Conservation (phyloP, 148 eudicot species). For the Rhododendron simsii region DNA sequence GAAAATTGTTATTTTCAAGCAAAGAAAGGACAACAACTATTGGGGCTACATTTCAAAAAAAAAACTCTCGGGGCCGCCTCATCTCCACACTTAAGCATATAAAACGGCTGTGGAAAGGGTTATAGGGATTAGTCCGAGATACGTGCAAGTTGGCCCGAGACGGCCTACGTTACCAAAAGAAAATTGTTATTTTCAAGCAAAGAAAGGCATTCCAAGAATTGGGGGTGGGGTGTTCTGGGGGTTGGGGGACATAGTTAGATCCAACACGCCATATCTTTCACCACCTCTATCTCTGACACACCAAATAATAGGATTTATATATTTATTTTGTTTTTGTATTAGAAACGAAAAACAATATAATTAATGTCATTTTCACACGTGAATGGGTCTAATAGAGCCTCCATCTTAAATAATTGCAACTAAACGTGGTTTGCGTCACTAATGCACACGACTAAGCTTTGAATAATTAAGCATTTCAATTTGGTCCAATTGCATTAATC, state of each 20-base stretch:
- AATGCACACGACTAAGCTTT: neutral
- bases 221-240: neutral
- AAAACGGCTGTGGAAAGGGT: no score
- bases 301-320: neutral
- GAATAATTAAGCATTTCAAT: neutral
- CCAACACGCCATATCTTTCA: neutral
- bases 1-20: no score
- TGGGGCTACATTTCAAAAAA: no score
- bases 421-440: constrained; percentile 1
- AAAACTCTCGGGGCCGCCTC: no score
- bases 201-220: neutral
- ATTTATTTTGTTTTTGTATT: neutral
- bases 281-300: neutral
- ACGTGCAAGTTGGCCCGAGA: neutral
- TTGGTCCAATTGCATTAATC: neutral
- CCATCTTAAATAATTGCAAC: neutral
- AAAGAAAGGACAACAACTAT: no score
- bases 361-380: constrained; percentile 4
- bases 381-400: neutral
- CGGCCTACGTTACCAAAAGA: no score
- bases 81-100: no score
- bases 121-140: no score
- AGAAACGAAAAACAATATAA: neutral
- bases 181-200: neutral
- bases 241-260: neutral